Evolutionary conservation across 805 yeast genomes (phyloP).

Genomic region (Pichia californica): DNA sequence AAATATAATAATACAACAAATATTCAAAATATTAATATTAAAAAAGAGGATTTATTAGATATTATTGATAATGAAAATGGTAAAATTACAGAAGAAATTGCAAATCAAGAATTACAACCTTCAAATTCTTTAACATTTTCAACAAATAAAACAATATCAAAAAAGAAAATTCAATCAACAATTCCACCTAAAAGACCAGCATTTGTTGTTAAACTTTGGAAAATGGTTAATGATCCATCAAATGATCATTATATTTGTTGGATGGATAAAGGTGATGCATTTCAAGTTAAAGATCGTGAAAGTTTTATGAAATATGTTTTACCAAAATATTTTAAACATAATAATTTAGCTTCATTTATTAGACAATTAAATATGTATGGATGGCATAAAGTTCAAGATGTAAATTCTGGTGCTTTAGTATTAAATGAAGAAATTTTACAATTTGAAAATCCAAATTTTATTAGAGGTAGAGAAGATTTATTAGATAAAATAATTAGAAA

Average conservation of each 20-base stretch:
- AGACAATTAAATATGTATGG: conserved; percentile 97
- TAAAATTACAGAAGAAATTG: background rate
- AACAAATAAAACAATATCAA: background rate
- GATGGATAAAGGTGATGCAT: conserved; percentile 80
- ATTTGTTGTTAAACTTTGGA: conserved; percentile 90
- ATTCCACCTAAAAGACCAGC: conserved; percentile 63
- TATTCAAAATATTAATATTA: background rate
- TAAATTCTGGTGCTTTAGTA: conserved; percentile 64
- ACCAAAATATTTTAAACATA: conserved; percentile 92
- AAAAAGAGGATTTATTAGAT: background rate
- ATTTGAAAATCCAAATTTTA: conserved; percentile 77
- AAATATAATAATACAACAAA: background rate
- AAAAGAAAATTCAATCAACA: conserved; percentile 14
- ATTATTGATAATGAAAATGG: background rate
- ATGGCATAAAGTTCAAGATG: conserved; percentile 97
- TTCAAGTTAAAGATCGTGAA: conserved; percentile 80
- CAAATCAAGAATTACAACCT: background rate
- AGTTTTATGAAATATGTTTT: conserved; percentile 74
- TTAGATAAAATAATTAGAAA: conserved; percentile 83
- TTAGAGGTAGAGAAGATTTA: conserved; percentile 72
- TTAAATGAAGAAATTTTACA: conserved; percentile 79
- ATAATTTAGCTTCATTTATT: conserved; percentile 90
- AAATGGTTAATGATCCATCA: conserved; percentile 79
- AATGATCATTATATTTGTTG: conserved; percentile 73
- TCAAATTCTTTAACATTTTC: background rate